A percentile compares a stretch with the other conserved stretches of the same genome.
phyloP scores from a whole-genome alignment of 2,329 filamentous ascomycete genomes.

The Byssoonygena ceratinophila region DNA sequence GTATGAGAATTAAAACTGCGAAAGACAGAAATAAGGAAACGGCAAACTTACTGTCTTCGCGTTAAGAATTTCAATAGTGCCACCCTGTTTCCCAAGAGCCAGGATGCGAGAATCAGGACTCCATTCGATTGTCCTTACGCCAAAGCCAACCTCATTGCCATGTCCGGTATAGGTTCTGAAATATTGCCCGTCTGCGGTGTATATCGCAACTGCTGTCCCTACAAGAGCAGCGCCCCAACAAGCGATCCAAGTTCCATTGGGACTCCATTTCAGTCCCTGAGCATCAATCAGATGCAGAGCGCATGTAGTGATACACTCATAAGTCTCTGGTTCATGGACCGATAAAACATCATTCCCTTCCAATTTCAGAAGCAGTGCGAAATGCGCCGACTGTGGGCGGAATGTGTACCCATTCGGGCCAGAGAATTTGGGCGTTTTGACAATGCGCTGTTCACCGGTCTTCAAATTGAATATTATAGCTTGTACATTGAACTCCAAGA shows the following conservation, averaged over 20 bases:
- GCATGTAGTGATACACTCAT: conserved; percentile 28
- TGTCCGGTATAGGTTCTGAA: conserved; percentile 44
- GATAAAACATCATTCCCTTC: conserved; percentile 31
- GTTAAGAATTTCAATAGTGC: conserved; percentile 39
- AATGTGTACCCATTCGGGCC: conserved; percentile 30
- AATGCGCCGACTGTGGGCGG: conserved; percentile 31
- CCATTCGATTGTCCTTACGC: conserved; percentile 46
- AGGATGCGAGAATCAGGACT: conserved; percentile 39
- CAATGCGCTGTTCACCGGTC: conserved; percentile 28
- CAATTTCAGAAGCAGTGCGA: conserved; percentile 33
- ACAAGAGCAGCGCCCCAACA: conserved; percentile 44
- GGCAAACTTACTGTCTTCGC: conserved; percentile 32
- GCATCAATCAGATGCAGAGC: conserved; percentile 42
- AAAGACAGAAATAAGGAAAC: background rate
- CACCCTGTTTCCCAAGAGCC: conserved; percentile 43
- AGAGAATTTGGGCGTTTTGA: conserved; percentile 33
- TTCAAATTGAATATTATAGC: conserved; percentile 29
- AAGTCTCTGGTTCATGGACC: conserved; percentile 29
- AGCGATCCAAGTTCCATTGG: conserved; percentile 49
- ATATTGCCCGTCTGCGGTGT: conserved; percentile 49
- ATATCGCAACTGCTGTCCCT: conserved; percentile 44
- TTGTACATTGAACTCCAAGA: conserved; percentile 34
- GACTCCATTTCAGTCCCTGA: conserved; percentile 50
- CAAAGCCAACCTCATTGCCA: conserved; percentile 28
- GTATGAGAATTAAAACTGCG: background rate